phyloP scores from a whole-genome alignment of 495 filamentous ascomycete species.

The Penicillium canescens region DNA sequence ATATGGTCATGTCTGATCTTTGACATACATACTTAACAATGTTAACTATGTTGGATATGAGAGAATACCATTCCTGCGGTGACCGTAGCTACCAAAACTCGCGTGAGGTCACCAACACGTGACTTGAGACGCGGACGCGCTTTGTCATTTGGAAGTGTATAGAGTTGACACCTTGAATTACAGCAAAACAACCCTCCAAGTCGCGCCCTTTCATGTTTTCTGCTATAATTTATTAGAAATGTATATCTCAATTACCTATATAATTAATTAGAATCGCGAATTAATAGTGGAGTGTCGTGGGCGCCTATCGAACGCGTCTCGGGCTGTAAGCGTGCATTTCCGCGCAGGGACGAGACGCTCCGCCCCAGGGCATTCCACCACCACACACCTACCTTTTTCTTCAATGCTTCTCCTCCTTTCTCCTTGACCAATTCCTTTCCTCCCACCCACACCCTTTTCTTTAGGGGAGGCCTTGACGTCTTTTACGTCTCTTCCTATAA shows the following conservation, averaged over 20 bases:
- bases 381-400: slow-evolving; percentile 41
- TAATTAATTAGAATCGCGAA: slow-evolving; percentile 16
- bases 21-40: too few species aligned
- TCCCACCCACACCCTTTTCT: slow-evolving; percentile 15
- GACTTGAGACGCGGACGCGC: slow-evolving; percentile 32
- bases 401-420: slow-evolving; percentile 28
- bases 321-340: slow-evolving; percentile 50
- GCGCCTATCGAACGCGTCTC: slow-evolving; percentile 53
- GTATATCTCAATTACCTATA: background rate
- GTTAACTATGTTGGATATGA: too few species aligned
- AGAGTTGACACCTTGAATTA: background rate
- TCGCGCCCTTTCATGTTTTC: slow-evolving; percentile 8
- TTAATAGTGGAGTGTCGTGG: slow-evolving; percentile 39
- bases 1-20: too few species aligned
- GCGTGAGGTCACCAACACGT: slow-evolving; percentile 26
- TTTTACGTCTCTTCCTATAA: slow-evolving; percentile 3
- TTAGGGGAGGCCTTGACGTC: slow-evolving; percentile 7
- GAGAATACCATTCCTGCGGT: slow-evolving; percentile 6
- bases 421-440: slow-evolving; percentile 22
- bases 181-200: background rate
- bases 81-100: slow-evolving; percentile 11
- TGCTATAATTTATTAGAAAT: background rate
- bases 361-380: slow-evolving; percentile 43
- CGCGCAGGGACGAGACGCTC: slow-evolving; percentile 43
- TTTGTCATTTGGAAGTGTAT: slow-evolving; percentile 15